A percentile compares a stretch with the other conserved stretches of the same genome.
Conservation (phyloP, 2,329 filamentous ascomycete species). For the Botryotinia convoluta region DNA sequence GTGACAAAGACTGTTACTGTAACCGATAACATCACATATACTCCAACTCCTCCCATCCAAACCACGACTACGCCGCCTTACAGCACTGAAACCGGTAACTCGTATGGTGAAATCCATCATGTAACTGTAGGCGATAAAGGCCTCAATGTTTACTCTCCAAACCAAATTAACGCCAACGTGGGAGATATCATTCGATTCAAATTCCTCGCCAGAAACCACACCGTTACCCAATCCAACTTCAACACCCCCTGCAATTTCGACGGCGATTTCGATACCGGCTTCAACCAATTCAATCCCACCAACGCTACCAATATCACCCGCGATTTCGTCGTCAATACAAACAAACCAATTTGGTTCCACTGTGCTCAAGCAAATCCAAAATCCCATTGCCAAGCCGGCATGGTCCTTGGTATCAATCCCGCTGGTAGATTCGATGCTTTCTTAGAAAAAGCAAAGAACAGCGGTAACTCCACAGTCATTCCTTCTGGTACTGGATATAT, state of each 20-base stretch:
- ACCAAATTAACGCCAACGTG: conserved; percentile 55
- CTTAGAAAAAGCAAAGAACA: not conserved
- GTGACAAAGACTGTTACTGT: not conserved
- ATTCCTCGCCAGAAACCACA: conserved; percentile 71
- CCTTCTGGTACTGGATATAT: not conserved
- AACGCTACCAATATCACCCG: not conserved
- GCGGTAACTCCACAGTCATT: not conserved
- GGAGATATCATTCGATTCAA: conserved; percentile 70
- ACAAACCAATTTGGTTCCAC: conserved; percentile 2
- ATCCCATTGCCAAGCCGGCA: not conserved
- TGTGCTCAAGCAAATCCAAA: not conserved
- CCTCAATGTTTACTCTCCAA: conserved; percentile 50
- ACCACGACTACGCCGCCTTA: not conserved
- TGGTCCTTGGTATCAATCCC: conserved; percentile 12
- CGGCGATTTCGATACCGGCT: conserved; percentile 63
- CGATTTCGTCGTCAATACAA: not conserved
- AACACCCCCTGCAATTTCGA: conserved; percentile 57
- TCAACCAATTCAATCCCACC: conserved; percentile 4
- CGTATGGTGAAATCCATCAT: not conserved
- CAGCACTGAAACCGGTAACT: not conserved
- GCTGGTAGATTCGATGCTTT: conserved; percentile 1
- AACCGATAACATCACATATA: not conserved
- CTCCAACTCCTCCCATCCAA: not conserved
- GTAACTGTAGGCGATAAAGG: not conserved
- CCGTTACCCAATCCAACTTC: conserved; percentile 68